Evolutionary conservation across 805 yeast species (phyloP), one percentile per base, ranked within the genome.

Genomic region (Metschnikowia vanudenii): DNA sequence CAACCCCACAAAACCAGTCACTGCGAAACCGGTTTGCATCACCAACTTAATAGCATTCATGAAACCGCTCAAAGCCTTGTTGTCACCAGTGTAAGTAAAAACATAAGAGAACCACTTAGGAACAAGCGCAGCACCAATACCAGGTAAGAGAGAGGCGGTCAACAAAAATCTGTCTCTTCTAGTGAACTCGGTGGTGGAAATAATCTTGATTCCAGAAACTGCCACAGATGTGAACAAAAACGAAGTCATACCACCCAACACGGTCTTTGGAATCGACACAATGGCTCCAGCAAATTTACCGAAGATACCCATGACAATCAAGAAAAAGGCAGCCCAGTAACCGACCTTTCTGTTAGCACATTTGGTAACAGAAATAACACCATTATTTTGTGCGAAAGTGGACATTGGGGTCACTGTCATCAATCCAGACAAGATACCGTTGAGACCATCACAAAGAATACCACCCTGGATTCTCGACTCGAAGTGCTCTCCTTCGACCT

Each of bases 391-490:
- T 12, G 97, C 96, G 72, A 91, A 91, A 0, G 94, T 85, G 11
- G 95, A 83, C 81, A 89, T 75, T 47, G 97, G 96, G n/a, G 96
- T 85, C 45, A 86, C 71, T 17, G 96, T 89, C 77, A 81, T 78
- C 37, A 90, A 72, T 36, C 90, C 89, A 13, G 94, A 84, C 3
- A 89, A 52, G 18, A 85, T 57, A 50, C 96, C 91, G 63, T 85
- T 85, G 55, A 88, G 57, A 38, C 96, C 97, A 65, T 90, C 96
- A 16, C 95, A 94, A 30, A 90, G 74, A 38, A 90, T 79, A 67
- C 96, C 97, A 58, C 97, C 97, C 71, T 91, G 97, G 54, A 91
- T 77, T 66, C 97, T 75, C 14, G 91, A 80, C 56, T 90, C 96
- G 63, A 85, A 90, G 16, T 76, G 57, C 37, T 79, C 82, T 53